A percentile compares a stretch with the other conserved stretches of the same genome.
Conservation (phyloP, 306 rosid genomes). For the Lotus japonicus region DNA sequence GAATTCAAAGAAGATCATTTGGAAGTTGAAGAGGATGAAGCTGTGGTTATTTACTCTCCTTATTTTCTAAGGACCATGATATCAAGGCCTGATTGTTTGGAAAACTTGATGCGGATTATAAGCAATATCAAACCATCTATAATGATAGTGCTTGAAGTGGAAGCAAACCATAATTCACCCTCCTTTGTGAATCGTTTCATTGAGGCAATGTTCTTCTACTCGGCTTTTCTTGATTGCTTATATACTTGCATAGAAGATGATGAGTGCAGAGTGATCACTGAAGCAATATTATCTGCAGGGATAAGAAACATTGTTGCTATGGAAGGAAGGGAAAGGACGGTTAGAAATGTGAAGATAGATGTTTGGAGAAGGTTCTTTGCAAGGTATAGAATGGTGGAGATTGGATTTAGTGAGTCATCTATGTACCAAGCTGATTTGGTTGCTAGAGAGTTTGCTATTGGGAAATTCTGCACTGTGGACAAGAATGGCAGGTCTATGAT, state of each 20-base stretch:
- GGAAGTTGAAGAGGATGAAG: constrained; percentile 44
- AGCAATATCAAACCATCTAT: constrained; percentile 45
- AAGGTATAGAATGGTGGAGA: constrained; percentile 55
- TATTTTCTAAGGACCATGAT: constrained; percentile 42
- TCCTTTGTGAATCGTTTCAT: constrained; percentile 64
- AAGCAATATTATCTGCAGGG: constrained; percentile 32
- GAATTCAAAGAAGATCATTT: constrained; percentile 42
- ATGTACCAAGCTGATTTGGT: constrained; percentile 54
- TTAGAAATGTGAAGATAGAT: constrained; percentile 49
- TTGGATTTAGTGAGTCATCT: constrained; percentile 47
- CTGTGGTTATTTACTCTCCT: constrained; percentile 44
- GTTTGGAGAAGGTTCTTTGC: constrained; percentile 80
- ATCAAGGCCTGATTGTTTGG: constrained; percentile 43
- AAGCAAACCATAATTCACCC: constrained; percentile 57
- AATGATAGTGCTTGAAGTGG: constrained; percentile 54
- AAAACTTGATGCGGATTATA: constrained; percentile 58
- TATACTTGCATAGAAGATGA: constrained; percentile 39
- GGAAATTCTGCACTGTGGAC: constrained; percentile 42
- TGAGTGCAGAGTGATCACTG: constrained; percentile 26
- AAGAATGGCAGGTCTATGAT: constrained; percentile 34
- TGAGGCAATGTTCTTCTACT: constrained; percentile 47
- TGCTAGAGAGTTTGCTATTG: constrained; percentile 29
- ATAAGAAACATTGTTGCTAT: constrained; percentile 45
- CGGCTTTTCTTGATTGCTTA: constrained; percentile 50
- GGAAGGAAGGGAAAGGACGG: constrained; percentile 50